Conservation (phyloP, 108 stramenopile genomes). For the Nitzschia sp. region DNA sequence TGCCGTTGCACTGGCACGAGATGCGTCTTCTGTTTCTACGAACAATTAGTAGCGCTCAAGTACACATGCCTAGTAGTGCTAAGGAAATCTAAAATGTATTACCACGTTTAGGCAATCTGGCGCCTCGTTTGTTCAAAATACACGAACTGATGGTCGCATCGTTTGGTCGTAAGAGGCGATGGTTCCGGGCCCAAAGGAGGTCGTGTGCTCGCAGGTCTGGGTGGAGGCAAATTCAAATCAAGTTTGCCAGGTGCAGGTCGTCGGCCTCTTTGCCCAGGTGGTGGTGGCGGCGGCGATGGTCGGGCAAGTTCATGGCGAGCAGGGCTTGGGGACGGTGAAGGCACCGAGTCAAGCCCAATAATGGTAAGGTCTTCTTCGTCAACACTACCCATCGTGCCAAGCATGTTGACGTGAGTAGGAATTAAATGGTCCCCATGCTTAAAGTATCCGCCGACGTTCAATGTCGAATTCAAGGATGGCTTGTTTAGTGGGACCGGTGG, state of each 20-base stretch:
- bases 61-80: no score
- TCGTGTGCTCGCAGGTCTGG: no score
- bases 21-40: no score
- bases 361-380: conserved; percentile 13
- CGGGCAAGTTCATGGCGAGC: not conserved
- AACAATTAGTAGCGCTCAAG: no score
- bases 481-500: not conserved
- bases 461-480: not conserved
- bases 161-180: no score
- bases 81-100: no score
- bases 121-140: no score
- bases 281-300: not conserved
- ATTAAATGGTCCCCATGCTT: no score
- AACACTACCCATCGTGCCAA: not conserved
- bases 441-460: not conserved
- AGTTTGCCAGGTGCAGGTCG: conserved; percentile 6
- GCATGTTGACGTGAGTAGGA: not conserved
- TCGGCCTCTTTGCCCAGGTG: not conserved
- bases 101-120: no score
- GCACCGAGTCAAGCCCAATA: not conserved
- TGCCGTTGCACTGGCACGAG: conserved; percentile 24
- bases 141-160: no score
- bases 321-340: not conserved
- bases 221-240: no score
- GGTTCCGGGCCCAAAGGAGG: no score